Evolutionary conservation across 805 yeast genomes (phyloP).

Genomic region (Naumovozyma baii): DNA sequence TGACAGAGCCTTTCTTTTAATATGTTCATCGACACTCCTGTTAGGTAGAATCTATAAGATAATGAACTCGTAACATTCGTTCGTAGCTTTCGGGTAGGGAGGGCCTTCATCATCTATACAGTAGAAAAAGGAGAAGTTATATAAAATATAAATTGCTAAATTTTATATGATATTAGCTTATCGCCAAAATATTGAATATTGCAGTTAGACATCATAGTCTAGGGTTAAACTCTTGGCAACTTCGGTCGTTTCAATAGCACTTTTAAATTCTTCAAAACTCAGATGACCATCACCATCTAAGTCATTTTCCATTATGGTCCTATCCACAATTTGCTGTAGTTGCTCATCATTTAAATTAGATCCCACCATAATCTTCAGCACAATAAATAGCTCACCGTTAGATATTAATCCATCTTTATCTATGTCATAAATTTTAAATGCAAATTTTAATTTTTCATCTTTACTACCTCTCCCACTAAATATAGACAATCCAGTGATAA

Average conservation of each 20-base stretch:
- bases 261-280: constrained; percentile 77
- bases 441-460: constrained; percentile 76
- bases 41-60: too few relatives aligned
- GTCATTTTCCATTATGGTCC: constrained; percentile 91
- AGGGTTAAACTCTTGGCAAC: constrained; percentile 53
- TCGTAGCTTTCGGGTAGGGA: too few relatives aligned
- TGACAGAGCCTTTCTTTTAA: too few relatives aligned
- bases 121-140: too few relatives aligned
- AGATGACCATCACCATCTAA: constrained; percentile 77
- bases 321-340: constrained; percentile 92
- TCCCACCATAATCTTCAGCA: constrained; percentile 95
- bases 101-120: too few relatives aligned
- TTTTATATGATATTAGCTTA: too few relatives aligned
- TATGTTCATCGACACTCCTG: too few relatives aligned
- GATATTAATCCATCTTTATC: constrained; percentile 93
- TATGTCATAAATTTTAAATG: constrained; percentile 89
- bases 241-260: constrained; percentile 46
- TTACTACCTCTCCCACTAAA: constrained; percentile 77
- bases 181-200: too few relatives aligned
- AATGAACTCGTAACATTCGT: too few relatives aligned
- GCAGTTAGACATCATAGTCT: constrained; percentile 28
- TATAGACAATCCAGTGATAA: constrained; percentile 75
- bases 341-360: constrained; percentile 76
- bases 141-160: too few relatives aligned
- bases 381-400: constrained; percentile 88